A percentile compares a stretch with the other conserved stretches of the same genome.
Conservation (phyloP, 345 rosid genomes). For the Salix exigua region DNA sequence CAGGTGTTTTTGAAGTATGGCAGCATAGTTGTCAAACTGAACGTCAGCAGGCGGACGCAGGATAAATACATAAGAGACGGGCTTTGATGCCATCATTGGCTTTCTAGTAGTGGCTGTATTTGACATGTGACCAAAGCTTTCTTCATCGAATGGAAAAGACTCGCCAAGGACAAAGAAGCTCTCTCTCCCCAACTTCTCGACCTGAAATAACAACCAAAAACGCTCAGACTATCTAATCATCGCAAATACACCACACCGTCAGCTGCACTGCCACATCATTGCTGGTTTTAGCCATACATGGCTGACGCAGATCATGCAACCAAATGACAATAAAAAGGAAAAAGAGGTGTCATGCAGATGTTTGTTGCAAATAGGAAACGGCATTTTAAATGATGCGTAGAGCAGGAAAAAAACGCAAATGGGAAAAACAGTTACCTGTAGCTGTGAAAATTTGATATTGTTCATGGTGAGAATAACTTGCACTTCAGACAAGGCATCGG, state of each 20-base stretch:
- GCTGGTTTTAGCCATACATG: neutral
- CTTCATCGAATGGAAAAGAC: constrained; percentile 67
- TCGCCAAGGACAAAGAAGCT: constrained; percentile 73
- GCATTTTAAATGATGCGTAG: neutral
- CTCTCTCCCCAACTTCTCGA: constrained; percentile 69
- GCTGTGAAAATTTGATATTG: constrained; percentile 64
- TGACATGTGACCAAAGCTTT: constrained; percentile 54
- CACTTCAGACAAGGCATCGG: constrained; percentile 44
- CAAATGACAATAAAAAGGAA: neutral
- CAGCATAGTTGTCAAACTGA: constrained; percentile 48
- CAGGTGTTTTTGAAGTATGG: constrained; percentile 31
- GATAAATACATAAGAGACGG: constrained; percentile 66
- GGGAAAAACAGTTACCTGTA: constrained; percentile 48
- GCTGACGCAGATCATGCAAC: neutral
- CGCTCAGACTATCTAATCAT: neutral
- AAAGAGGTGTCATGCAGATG: neutral
- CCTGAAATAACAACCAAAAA: constrained; percentile 37
- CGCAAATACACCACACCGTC: neutral
- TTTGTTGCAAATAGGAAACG: neutral
- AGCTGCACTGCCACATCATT: neutral
- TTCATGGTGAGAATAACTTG: constrained; percentile 66
- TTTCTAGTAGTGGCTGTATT: constrained; percentile 36
- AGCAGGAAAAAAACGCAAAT: neutral
- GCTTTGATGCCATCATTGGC: constrained; percentile 52
- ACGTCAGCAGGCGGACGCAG: constrained; percentile 55